Conservation (phyloP, 78 protist species). For the Speleostelium caveatum region DNA sequence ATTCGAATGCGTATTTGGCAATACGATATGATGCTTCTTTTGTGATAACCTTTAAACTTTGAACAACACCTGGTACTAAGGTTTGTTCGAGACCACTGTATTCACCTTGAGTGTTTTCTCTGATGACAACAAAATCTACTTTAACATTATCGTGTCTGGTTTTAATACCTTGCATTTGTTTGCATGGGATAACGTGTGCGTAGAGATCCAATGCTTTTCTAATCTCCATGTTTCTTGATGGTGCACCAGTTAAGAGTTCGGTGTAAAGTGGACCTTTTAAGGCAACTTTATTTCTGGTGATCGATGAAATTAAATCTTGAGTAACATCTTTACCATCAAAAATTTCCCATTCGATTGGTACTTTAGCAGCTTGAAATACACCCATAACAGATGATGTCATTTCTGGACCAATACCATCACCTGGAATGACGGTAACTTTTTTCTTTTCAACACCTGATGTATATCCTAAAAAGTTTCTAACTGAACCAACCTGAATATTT, state of each 20-base stretch:
- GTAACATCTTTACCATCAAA: conserved; percentile 70
- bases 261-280: conserved; percentile 85
- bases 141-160: conserved; percentile 64
- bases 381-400: conserved; percentile 77
- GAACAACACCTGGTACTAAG: conserved; percentile 85
- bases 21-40: conserved; percentile 87
- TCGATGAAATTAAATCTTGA: conserved; percentile 62
- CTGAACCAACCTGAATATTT: no score
- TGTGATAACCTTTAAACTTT: conserved; percentile 86
- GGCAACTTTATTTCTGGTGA: conserved; percentile 79
- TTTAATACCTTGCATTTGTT: conserved; percentile 75
- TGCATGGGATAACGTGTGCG: conserved; percentile 87
- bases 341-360: conserved; percentile 84
- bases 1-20: conserved; percentile 89
- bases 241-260: conserved; percentile 13
- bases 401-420: conserved; percentile 93
- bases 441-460: conserved; percentile 46
- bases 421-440: conserved; percentile 87
- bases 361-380: conserved; percentile 85
- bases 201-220: conserved; percentile 86
- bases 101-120: conserved; percentile 94
- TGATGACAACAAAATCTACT: conserved; percentile 86
- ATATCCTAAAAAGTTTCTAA: conserved; percentile 72
- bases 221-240: conserved; percentile 83
- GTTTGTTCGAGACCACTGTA: conserved; percentile 78